Percentiles rank a stretch among this genome's conserved stretches.
These are phyloP conservation scores for Cyanidioschyzon merolae DNA, from an alignment of 23 red algal genomes.

Conservation along the genomic window DNA sequence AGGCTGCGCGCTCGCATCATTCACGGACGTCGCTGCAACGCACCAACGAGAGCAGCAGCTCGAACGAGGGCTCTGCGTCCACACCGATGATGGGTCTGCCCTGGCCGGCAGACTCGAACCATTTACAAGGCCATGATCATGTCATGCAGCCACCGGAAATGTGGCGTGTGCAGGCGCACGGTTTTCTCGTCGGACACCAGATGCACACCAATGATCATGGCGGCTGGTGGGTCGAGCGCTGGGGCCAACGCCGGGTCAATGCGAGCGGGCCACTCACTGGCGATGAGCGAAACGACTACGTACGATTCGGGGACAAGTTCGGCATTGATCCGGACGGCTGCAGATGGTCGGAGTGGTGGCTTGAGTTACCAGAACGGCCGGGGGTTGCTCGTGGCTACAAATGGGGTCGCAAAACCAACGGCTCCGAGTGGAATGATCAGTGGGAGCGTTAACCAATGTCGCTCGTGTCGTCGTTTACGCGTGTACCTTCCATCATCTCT, in stretches of 20 bases:
- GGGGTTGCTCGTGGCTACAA: slow-evolving; percentile 12
- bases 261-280: not conserved
- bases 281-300: slow-evolving; percentile 5
- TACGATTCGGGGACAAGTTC: slow-evolving; percentile 27
- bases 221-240: slow-evolving; percentile 33
- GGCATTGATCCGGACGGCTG: slow-evolving; percentile 25
- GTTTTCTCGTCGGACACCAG: slow-evolving; percentile 19
- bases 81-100: slow-evolving; percentile 4
- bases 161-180: slow-evolving; percentile 13
- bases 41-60: not conserved
- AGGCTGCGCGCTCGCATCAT: not conserved
- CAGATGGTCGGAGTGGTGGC: slow-evolving; percentile 31
- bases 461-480: no score
- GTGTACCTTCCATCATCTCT: not conserved
- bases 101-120: slow-evolving; percentile 1
- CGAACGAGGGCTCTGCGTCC: not conserved
- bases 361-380: not conserved
- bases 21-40: not conserved
- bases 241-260: slow-evolving; percentile 19
- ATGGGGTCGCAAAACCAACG: slow-evolving; percentile 33
- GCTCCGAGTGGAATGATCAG: slow-evolving; percentile 26
- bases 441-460: slow-evolving; percentile 11
- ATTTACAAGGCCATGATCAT: not conserved
- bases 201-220: slow-evolving; percentile 20
- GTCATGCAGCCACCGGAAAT: slow-evolving; percentile 16